These are phyloP conservation scores for Dothidotthia symphoricarpi DNA, from an alignment of 2,329 filamentous ascomycete species.

Conservation along the genomic window DNA sequence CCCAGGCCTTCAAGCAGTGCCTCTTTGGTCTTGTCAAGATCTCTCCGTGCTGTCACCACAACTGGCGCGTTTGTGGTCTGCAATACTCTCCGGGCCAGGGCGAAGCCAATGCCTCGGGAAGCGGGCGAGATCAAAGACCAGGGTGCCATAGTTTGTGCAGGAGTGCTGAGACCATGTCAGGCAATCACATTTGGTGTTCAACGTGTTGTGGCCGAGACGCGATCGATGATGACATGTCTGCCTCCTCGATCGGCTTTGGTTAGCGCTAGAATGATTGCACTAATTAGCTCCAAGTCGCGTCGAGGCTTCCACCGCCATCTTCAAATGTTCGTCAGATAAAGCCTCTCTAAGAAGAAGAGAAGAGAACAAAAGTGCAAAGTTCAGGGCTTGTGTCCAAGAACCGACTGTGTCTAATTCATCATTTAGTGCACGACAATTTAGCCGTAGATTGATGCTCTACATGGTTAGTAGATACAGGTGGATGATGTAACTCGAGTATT, in stretches of 20 bases:
- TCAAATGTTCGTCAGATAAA: too few relatives aligned
- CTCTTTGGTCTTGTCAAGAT: constrained; percentile 51
- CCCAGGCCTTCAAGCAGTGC: constrained; percentile 53
- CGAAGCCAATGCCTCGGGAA: constrained; percentile 63
- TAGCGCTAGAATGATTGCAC: too few relatives aligned
- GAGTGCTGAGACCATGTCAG: constrained; percentile 6
- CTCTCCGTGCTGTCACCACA: constrained; percentile 59
- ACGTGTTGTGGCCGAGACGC: constrained; percentile 12
- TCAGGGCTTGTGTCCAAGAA: too few relatives aligned
- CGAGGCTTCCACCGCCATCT: too few relatives aligned
- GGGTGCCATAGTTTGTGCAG: constrained; percentile 40
- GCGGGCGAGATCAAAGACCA: constrained; percentile 58
- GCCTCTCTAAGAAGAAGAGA: too few relatives aligned
- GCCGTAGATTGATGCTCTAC: too few relatives aligned
- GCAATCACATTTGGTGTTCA: constrained; percentile 1
- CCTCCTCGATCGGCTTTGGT: constrained; percentile 20
- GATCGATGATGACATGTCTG: constrained; percentile 37
- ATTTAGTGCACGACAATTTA: too few relatives aligned
- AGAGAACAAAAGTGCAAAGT: too few relatives aligned
- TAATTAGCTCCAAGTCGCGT: too few relatives aligned
- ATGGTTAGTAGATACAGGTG: too few relatives aligned
- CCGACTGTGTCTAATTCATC: too few relatives aligned
- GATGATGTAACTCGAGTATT: too few relatives aligned
- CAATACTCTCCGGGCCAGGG: constrained; percentile 59
- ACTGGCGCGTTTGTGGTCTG: constrained; percentile 58